Conservation (phyloP, 331 rosid species). For the Pyracantha coccinea region DNA sequence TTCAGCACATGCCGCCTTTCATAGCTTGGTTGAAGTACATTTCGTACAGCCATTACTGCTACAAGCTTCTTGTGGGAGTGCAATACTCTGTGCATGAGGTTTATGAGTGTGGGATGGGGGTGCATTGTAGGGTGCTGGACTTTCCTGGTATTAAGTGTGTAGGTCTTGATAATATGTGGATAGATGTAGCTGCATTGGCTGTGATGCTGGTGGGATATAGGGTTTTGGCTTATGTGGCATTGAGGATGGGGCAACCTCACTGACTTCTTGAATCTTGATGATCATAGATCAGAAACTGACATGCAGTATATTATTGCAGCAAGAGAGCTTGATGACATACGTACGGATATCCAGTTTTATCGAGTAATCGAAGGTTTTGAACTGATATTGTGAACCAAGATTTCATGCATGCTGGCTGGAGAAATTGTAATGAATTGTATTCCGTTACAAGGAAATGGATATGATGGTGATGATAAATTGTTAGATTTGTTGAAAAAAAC, state of each 20-base stretch:
- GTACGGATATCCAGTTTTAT: constrained; percentile 5
- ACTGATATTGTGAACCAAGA: neutral
- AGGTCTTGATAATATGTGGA: constrained; percentile 48
- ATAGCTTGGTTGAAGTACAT: constrained; percentile 85
- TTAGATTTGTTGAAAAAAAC: too few relatives aligned
- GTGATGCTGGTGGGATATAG: constrained; percentile 81
- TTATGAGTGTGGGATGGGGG: constrained; percentile 46
- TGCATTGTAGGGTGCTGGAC: constrained; percentile 48
- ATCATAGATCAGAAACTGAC: constrained; percentile 10
- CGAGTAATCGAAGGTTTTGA: constrained; percentile 9
- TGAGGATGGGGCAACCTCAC: constrained; percentile 59
- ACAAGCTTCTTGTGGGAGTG: constrained; percentile 70
- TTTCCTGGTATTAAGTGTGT: constrained; percentile 60
- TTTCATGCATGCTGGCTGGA: neutral
- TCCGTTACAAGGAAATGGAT: neutral
- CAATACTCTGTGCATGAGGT: constrained; percentile 58
- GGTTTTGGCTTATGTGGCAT: constrained; percentile 69
- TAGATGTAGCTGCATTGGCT: constrained; percentile 72
- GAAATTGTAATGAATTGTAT: constrained; percentile 15
- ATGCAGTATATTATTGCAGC: neutral
- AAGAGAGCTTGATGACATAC: constrained; percentile 4
- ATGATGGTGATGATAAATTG: too few relatives aligned
- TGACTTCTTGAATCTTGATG: constrained; percentile 22
- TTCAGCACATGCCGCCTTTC: constrained; percentile 70
- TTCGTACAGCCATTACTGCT: constrained; percentile 84